phyloP scores from a whole-genome alignment of 1,139 yeast genomes.

The Candida gigantensis region DNA sequence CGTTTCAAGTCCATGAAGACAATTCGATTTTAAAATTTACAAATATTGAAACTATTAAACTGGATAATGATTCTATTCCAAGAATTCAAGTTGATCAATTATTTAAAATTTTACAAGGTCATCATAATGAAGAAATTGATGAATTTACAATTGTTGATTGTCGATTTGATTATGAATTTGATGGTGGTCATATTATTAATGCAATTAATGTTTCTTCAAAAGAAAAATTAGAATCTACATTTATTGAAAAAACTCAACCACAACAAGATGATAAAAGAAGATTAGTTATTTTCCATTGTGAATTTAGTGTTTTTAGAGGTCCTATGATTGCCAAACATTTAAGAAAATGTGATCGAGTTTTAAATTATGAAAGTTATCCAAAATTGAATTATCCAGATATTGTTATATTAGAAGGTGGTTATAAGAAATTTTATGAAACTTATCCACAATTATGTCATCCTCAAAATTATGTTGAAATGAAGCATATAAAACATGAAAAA shows the following conservation, averaged over 20 bases:
- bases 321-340: conserved; percentile 89
- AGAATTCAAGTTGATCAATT: conserved; percentile 70
- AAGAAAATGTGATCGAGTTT: conserved; percentile 75
- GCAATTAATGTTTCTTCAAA: conserved; percentile 79
- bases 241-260: conserved; percentile 18
- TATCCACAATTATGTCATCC: conserved; percentile 64
- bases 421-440: conserved; percentile 68
- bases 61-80: conserved; percentile 66
- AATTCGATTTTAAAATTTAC: conserved; percentile 45
- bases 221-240: conserved; percentile 58
- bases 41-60: conserved; percentile 42
- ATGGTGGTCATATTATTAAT: conserved; percentile 88
- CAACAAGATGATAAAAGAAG: conserved; percentile 28
- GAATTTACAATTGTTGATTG: conserved; percentile 75
- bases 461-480: conserved; percentile 83
- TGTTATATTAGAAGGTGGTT: conserved; percentile 88
- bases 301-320: conserved; percentile 88
- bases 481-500: conserved; percentile 64
- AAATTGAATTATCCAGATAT: conserved; percentile 82
- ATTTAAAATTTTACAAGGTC: conserved; percentile 61
- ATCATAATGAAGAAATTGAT: conserved; percentile 55
- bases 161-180: conserved; percentile 86
- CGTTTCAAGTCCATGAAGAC: conserved; percentile 26
- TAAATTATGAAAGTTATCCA: conserved; percentile 78
- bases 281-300: conserved; percentile 86